Percentiles rank a stretch among this genome's conserved stretches.
These are phyloP conservation scores for Pelargonium citronellum DNA, from an alignment of 441 rosid species.

Conservation along the genomic window DNA sequence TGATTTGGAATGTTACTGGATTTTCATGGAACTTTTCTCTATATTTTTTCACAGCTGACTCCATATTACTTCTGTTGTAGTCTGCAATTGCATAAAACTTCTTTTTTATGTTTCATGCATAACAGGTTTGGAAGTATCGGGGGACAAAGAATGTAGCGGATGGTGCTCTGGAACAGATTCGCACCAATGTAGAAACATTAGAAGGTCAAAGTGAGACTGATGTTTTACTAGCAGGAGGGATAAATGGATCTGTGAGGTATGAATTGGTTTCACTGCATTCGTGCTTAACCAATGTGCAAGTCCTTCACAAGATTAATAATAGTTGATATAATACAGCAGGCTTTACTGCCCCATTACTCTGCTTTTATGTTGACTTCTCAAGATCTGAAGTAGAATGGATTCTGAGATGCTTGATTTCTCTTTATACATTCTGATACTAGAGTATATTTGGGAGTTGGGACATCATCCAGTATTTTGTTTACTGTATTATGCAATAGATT, in stretches of 20 bases:
- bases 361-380: background rate
- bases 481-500: background rate
- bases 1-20: conserved; percentile 1
- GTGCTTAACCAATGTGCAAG: background rate
- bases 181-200: conserved; percentile 37
- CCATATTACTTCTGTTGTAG: background rate
- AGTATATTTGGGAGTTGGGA: background rate
- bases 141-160: conserved; percentile 34
- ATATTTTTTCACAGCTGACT: background rate
- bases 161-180: conserved; percentile 46
- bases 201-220: conserved; percentile 47
- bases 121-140: conserved; percentile 48
- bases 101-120: background rate
- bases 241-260: conserved; percentile 58
- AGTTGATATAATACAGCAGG: background rate
- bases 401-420: background rate
- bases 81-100: background rate
- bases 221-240: conserved; percentile 47
- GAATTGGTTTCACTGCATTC: conserved; percentile 17
- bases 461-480: background rate
- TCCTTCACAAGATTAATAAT: background rate
- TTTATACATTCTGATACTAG: background rate
- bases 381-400: background rate
- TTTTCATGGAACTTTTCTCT: background rate
- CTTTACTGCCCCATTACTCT: background rate